Base-by-base conservation (phyloP, 2,329 filamentous ascomycete species). In the Pyrenophora graminea region DNA sequence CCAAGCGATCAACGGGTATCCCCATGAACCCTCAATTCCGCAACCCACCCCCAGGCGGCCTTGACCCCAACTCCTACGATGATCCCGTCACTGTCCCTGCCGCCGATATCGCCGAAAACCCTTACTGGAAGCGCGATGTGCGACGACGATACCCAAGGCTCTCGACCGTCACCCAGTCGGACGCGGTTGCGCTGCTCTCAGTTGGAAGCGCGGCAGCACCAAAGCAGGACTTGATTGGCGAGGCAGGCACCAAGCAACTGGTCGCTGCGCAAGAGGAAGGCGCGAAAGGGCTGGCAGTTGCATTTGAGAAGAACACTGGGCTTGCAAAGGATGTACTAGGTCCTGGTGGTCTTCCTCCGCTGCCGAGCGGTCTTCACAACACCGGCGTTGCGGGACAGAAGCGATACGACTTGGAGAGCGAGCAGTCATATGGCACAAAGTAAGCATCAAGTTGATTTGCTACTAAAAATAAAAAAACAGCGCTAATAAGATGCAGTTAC, bases 1-100 rank as follows among this genome's bases (percentile, higher is more conserved):
- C 91, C 31, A 85, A 90, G 69, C 92, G 94, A 61, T 97, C 92
- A 62, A 91, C 88, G 68, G 94, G 94, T 75, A 80, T 99, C 17
- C 94, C 94, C 39, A 80, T 99, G 68, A 97, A 97, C 82, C 86
- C 91, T 34, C 87, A 92, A 79, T 97, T 84, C 83, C 92, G 94
- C 66, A 88, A 90, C 77, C 94, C 94, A 53, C 77, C 92, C 42
- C 94, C 89, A 8, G 91, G 89, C 60, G 81, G 79, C 61, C 79
- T 85, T 67, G 86, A 90, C 66, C 89, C 90, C 31, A 77, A 82
- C 50, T 75, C 75, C 53, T 94, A 93, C 79, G 85, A 89, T 73
- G 91, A 96, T 72, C 89, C 90, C 18, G 88, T 93, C 53, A 95
- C 90, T 12, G 53, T 88, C 0, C 91, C 91, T n/a, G 89, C 91